Conservation (phyloP, 1,284 basidiomycete species). For the Hemileia vastatrix region DNA sequence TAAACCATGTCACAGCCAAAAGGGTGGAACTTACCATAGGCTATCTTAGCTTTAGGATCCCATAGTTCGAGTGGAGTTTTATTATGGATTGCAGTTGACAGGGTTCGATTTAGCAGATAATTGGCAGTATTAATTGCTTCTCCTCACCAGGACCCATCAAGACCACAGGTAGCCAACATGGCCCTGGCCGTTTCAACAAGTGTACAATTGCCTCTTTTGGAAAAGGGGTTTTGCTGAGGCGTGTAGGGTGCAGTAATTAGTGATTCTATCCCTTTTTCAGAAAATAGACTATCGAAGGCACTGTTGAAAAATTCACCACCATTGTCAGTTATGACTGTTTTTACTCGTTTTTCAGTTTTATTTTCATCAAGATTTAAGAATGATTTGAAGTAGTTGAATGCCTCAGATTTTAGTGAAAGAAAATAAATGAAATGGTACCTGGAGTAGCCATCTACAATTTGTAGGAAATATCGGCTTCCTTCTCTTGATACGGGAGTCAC, state of each 20-base stretch:
- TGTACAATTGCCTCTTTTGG: background rate
- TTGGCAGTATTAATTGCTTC: background rate
- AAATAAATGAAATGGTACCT: conserved; percentile 1
- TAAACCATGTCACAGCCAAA: too few relatives aligned
- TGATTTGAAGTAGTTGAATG: background rate
- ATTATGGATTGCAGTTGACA: background rate
- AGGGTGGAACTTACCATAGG: background rate
- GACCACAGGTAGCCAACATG: background rate
- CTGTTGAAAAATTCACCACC: conserved; percentile 5
- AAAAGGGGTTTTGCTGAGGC: conserved; percentile 10
- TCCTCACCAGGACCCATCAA: background rate
- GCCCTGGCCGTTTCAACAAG: background rate
- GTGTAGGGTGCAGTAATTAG: conserved; percentile 3
- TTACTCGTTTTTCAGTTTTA: too few relatives aligned
- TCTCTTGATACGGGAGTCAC: background rate
- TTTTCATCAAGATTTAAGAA: too few relatives aligned
- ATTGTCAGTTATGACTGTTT: conserved; percentile 11
- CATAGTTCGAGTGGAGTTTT: background rate
- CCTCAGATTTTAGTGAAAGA: background rate
- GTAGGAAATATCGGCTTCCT: conserved; percentile 4
- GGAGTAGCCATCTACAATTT: conserved; percentile 1
- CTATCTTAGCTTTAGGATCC: background rate
- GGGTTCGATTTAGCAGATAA: background rate
- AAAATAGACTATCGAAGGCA: background rate
- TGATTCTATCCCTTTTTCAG: background rate